Evolutionary conservation across 1,139 yeast genomes (phyloP), one percentile per base, ranked within the genome.

Genomic region (Kluyveromyces sp.): DNA sequence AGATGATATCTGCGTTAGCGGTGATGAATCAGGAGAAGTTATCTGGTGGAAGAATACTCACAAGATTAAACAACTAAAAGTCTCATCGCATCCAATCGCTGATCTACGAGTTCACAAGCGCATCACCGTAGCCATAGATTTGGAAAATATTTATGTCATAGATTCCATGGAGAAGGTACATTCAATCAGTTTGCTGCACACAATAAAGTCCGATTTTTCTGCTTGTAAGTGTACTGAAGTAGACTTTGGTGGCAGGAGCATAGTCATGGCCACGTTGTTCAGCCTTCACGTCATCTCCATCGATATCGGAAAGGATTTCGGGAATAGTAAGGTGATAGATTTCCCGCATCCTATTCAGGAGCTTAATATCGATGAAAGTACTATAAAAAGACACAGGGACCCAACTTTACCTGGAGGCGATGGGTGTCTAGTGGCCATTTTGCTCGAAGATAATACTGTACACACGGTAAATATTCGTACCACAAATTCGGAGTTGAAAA

Each of bases 241-340:
- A 26, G 89, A 82, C 60, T 78, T 73, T 54, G 82, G 77, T 1
- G 78, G 74, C 19, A 56, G 59, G 38, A 67, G 45, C 2, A 25
- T 66, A 3, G 48, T 66, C 0, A 4, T 65, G 16, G 66, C 66
- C 3, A 54, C 55, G 33, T 25, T 42, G 2, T 48, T 49, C 1
- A 45, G 49, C 3, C 19, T 68, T 0, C 50, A 47, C 32, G 45
- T 63, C 2, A 56, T 61, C n/a, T 61, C 67, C 3, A 57, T 61
- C 26, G 50, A 58, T 44, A 49, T 53, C 9, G 38, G 44, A 2
- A 45, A 44, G 19, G 47, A 47, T 41, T 63, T 65, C 46, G 68
- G 66, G 0, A 49, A 49, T 19, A 46, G 46, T 3, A 52, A 52
- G 34, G 40, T 44, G 1, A 40, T 54, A 26, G 22, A 44, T 9